Percentiles rank a stretch among this genome's conserved stretches.
Evolutionary conservation across 1,284 basidiomycete genomes (phyloP).

Genomic region (Fomitopsis schrenkii): DNA sequence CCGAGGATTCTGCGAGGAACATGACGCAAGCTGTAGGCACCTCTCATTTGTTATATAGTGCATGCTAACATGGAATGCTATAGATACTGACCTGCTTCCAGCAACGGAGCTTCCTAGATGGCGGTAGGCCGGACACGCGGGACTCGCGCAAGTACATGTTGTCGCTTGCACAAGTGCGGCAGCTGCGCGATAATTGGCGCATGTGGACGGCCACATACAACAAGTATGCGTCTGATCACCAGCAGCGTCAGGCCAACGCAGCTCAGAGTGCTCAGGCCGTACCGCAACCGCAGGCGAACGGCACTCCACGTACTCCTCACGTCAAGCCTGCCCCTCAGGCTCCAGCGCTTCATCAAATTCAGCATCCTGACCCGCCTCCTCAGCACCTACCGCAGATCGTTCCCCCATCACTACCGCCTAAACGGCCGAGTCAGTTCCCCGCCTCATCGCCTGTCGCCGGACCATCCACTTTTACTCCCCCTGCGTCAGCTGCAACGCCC

Average conservation of each 20-base stretch:
- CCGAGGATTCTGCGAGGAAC: constrained; percentile 42
- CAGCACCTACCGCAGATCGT: not conserved
- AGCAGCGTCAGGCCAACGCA: not conserved
- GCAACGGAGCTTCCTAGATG: constrained; percentile 42
- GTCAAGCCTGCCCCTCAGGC: constrained; percentile 4
- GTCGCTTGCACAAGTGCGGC: not conserved
- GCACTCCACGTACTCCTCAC: not conserved
- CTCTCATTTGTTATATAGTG: not conserved
- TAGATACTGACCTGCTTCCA: constrained; percentile 49
- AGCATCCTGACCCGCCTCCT: not conserved
- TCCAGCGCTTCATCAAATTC: constrained; percentile 1
- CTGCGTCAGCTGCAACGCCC: constrained; percentile 48
- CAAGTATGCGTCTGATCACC: not conserved
- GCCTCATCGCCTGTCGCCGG: constrained; percentile 10
- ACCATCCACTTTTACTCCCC: constrained; percentile 18
- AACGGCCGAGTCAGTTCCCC: constrained; percentile 2
- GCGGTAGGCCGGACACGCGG: not conserved
- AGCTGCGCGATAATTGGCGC: not conserved
- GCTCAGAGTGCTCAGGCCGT: not conserved
- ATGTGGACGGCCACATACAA: not conserved
- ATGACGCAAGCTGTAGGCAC: constrained; percentile 46
- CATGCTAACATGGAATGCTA: not conserved
- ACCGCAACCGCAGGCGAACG: not conserved
- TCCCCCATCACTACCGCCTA: not conserved
- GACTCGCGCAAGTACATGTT: not conserved